phyloP scores from a whole-genome alignment of 805 yeast genomes.

The Candida caryicola region DNA sequence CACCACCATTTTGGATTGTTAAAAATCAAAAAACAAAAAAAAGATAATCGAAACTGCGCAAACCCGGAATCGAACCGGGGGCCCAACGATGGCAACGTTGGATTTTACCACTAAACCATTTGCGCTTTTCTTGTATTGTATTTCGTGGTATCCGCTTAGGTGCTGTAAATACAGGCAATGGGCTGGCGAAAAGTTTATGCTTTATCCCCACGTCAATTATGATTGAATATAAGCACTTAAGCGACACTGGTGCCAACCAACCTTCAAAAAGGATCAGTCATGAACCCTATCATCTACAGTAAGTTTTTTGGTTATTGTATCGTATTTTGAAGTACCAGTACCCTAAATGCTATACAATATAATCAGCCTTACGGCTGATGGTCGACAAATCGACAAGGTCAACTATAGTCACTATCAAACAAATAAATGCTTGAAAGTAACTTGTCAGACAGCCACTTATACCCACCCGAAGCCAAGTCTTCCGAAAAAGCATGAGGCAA shows the following conservation, averaged over 20 bases:
- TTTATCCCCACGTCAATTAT: no score
- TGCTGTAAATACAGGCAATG: no score
- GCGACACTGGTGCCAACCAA: no score
- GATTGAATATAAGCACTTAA: no score
- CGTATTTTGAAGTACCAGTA: not conserved
- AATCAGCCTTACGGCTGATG: constrained; percentile 12
- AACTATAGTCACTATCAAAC: constrained; percentile 25
- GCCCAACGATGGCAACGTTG: constrained; percentile 25
- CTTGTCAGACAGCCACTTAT: constrained; percentile 99
- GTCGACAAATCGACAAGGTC: constrained; percentile 38
- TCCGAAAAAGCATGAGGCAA: constrained; percentile 78
- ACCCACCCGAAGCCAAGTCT: constrained; percentile 88
- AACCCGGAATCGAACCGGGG: constrained; percentile 24
- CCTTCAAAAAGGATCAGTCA: not conserved
- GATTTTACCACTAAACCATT: constrained; percentile 23
- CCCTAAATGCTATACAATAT: not conserved
- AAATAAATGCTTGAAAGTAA: constrained; percentile 31
- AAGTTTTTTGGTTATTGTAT: not conserved
- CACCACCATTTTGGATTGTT: constrained; percentile 2
- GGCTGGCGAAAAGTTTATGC: no score
- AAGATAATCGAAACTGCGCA: constrained; percentile 18
- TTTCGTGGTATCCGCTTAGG: no score
- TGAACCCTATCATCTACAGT: not conserved
- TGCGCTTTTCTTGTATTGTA: constrained; percentile 11
- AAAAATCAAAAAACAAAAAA: not conserved